Evolutionary conservation across 78 protist species (phyloP).

Genomic region (Pelomyxa schiedti): DNA sequence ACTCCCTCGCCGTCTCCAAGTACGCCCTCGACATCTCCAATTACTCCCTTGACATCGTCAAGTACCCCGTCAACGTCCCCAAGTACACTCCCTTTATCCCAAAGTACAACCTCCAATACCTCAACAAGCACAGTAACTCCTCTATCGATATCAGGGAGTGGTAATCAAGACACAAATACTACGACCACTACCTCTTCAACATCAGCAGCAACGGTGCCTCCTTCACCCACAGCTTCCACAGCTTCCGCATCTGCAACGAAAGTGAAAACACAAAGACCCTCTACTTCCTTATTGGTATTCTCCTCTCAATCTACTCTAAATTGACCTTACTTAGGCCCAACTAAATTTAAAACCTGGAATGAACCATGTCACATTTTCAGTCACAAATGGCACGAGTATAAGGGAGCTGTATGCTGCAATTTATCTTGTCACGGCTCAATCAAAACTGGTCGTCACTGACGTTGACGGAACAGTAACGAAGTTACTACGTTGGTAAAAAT

Average conservation of each 20-base stretch:
- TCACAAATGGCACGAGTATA: constrained; percentile 59
- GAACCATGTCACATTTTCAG: constrained; percentile 64
- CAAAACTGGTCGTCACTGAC: constrained; percentile 79
- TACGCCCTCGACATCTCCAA: no score
- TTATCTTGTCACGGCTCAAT: constrained; percentile 48
- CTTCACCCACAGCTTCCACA: background rate
- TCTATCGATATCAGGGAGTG: constrained; percentile 17
- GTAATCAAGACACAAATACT: background rate
- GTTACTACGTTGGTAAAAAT: constrained; percentile 5
- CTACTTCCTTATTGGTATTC: no score
- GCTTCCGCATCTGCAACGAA: constrained; percentile 4
- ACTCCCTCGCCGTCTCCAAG: no score
- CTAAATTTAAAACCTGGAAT: constrained; percentile 52
- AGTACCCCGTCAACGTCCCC: background rate
- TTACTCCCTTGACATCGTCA: background rate
- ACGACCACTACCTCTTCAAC: background rate
- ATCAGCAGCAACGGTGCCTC: background rate
- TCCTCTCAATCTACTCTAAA: no score
- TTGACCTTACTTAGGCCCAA: no score
- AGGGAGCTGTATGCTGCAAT: constrained; percentile 12
- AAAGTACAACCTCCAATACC: background rate
- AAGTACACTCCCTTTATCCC: background rate
- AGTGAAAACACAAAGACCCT: no score
- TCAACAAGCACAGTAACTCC: background rate
- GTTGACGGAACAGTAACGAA: constrained; percentile 94